Conservation (phyloP, 139 green algal genomes). For the Spirogloea muscicola region DNA sequence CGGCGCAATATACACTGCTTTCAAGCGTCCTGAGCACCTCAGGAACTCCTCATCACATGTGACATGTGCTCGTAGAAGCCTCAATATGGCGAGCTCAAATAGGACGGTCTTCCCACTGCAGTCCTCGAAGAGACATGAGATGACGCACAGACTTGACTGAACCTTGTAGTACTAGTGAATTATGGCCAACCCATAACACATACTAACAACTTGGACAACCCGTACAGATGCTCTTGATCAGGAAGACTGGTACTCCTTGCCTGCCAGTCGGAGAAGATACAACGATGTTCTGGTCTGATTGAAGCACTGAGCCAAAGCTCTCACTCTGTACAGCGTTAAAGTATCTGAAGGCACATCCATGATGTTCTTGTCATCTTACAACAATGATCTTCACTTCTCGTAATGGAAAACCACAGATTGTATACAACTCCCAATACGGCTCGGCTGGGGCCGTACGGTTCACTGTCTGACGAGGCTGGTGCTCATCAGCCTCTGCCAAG, state of each 20-base stretch:
- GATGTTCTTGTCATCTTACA: no score
- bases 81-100: slow-evolving; percentile 86
- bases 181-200: no score
- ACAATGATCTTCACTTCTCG: no score
- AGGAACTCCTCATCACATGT: neutral
- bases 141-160: neutral
- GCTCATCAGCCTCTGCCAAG: no score
- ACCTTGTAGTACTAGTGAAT: neutral
- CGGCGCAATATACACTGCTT: slow-evolving; percentile 8
- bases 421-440: no score
- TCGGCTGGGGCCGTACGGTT: no score
- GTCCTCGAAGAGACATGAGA: slow-evolving; percentile 60
- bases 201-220: slow-evolving; percentile 7
- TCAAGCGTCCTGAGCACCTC: neutral
- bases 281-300: slow-evolving; percentile 54
- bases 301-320: slow-evolving; percentile 66
- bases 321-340: slow-evolving; percentile 93
- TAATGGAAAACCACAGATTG: no score
- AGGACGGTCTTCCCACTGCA: slow-evolving; percentile 90
- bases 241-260: neutral
- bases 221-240: neutral
- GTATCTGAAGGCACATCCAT: slow-evolving; percentile 63
- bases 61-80: slow-evolving; percentile 56
- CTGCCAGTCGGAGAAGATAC: slow-evolving; percentile 57
- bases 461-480: no score